Evolutionary conservation across 345 rosid genomes (phyloP), one percentile per base, ranked within the genome.

Genomic region (Ceriops zippeliana): DNA sequence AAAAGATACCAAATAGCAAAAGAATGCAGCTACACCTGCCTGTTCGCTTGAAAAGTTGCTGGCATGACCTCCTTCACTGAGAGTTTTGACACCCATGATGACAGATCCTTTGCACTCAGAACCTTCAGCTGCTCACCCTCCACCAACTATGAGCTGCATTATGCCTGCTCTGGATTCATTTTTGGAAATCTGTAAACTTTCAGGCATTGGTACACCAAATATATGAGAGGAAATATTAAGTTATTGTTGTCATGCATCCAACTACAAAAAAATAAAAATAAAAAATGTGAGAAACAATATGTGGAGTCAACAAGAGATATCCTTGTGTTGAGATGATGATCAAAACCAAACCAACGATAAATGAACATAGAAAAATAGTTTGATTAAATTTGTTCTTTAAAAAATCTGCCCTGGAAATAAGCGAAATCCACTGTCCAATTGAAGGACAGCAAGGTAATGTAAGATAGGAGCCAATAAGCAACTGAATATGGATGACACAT

Each of bases 21-120:
- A 31, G 61, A 22, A 72, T 37, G 69, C 27, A 65, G 61, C 47
- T 70, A 52, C 66, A 75, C 73, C 61, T 70, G 88, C 98, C 96
- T 92, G 99, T 76, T 96, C 99, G 83, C 98, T 92, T 16, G 99
- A 89, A 82, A 90, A 92, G 78, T 86, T 89, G 54, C 99, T 95
- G 70, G 92, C 98, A 51, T 96, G 86, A 73, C 98, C 99, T 76
- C 98, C 96, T 85, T 96, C 98, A 17, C 98, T 92, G 63, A 96
- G 91, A 74, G 97, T 96, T 75, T 97, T 85, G 71, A 96, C 99
- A 78, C 98, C 99, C 47, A 89, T 96, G 67, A 90, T 83, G 72
- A 90, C 98, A 62, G 98, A 93, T 79, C 98, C 99, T 83, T 87
- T 89, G 54, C 90, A 80, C 58, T 89, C 88, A 19, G 83, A 79